These are phyloP conservation scores for Nepenthes mirabilis DNA, from an alignment of 148 eudicot genomes.

Conservation along the genomic window DNA sequence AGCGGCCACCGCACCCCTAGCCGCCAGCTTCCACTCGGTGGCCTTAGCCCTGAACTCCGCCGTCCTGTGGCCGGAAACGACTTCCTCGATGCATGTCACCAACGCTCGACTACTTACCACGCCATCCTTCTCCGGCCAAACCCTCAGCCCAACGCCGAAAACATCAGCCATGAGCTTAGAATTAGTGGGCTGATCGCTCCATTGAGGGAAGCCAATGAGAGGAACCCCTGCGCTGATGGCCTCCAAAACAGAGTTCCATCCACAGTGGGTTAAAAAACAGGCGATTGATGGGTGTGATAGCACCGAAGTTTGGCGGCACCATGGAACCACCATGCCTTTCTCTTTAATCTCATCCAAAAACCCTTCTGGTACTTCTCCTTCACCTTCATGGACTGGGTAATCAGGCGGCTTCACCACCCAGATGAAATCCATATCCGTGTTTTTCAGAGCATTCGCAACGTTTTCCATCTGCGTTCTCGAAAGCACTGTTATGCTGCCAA, in stretches of 20 bases:
- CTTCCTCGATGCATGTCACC: conserved; percentile 11
- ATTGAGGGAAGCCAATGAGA: conserved; percentile 16
- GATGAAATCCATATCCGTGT: conserved; percentile 16
- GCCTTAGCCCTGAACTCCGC: conserved; percentile 13
- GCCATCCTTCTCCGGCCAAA: conserved; percentile 11
- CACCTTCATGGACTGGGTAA: background rate
- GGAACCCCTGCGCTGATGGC: conserved; percentile 13
- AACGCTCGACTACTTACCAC: conserved; percentile 6
- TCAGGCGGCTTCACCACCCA: conserved; percentile 32
- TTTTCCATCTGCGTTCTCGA: conserved; percentile 14
- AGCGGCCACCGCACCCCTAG: conserved; percentile 14
- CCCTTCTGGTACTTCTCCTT: background rate
- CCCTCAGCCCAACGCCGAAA: conserved; percentile 15
- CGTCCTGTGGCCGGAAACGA: conserved; percentile 11
- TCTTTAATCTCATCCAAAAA: conserved; percentile 14
- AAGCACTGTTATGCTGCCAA: conserved; percentile 24
- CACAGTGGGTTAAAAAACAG: conserved; percentile 31
- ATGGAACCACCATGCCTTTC: conserved; percentile 21
- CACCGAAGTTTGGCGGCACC: conserved; percentile 25
- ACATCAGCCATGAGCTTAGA: conserved; percentile 23
- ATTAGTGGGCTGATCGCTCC: conserved; percentile 33
- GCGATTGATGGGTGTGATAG: conserved; percentile 19
- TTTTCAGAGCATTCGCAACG: conserved; percentile 14
- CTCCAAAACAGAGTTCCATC: conserved; percentile 25
- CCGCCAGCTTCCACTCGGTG: conserved; percentile 9